Percentiles rank a stretch among this genome's conserved stretches.
phyloP scores from a whole-genome alignment of 1,284 basidiomycete species.

The Pseudomicrostroma phylloplanum region DNA sequence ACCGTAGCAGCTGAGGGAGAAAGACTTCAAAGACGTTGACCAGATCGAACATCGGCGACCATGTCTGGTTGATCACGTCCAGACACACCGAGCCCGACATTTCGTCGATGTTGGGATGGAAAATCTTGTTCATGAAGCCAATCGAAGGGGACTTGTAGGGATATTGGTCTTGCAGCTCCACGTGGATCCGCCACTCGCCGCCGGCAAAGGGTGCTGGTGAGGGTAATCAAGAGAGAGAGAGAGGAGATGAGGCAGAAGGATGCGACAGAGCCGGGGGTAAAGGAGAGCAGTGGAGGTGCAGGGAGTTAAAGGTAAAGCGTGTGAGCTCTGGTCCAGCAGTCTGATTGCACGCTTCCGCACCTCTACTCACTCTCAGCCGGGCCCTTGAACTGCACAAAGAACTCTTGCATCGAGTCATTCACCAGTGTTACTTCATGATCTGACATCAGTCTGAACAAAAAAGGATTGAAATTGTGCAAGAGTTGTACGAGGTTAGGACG shows the following conservation, averaged over 20 bases:
- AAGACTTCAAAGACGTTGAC: conserved; percentile 99
- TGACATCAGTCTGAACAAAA: conserved; percentile 38
- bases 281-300: not conserved
- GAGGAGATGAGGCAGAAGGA: too few relatives aligned
- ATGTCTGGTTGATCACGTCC: conserved; percentile 46
- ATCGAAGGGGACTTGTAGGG: conserved; percentile 98
- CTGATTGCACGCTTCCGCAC: conserved; percentile 11
- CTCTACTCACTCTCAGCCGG: conserved; percentile 77
- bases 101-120: conserved; percentile 97
- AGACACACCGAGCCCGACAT: conserved; percentile 55
- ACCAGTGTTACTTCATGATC: conserved; percentile 78
- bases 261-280: conserved; percentile 7
- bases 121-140: conserved; percentile 99
- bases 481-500: conserved; percentile 13
- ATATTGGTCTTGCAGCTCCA: conserved; percentile 97
- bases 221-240: not conserved
- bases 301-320: not conserved
- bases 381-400: conserved; percentile 91
- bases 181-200: conserved; percentile 98
- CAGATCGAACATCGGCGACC: conserved; percentile 62
- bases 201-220: conserved; percentile 80
- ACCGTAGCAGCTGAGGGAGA: conserved; percentile 88
- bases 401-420: conserved; percentile 98
- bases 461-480: not conserved
- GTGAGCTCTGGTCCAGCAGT: not conserved